Evolutionary conservation across 2,329 filamentous ascomycete species (phyloP), one percentile per base, ranked within the genome.

Genomic region (Ascochyta rabiei): DNA sequence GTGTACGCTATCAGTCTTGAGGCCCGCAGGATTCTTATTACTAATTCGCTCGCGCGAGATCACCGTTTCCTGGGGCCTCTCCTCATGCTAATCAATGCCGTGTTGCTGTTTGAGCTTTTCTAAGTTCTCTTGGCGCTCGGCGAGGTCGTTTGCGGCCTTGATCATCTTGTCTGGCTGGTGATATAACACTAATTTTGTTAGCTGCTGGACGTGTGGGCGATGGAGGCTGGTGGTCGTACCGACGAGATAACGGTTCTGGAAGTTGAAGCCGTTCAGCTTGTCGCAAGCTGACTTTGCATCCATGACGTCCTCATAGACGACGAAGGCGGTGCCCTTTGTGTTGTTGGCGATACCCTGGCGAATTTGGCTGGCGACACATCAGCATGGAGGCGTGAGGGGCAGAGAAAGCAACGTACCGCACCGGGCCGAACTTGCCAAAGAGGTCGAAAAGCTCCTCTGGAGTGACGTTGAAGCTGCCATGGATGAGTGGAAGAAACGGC

Each of bases 181-280:
- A 72, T 90, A 90, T 74, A 91, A 79, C 56, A 90, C 88, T 85
- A 67, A 16, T 33, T 12, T 41, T 16, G 48, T 58, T 48, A 68
- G 63, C 10, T 28, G 21, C 8, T 15, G 5, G 30, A 1, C 15
- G 21, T 21, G 8, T 18, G 43, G 28, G 43, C n/a, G 23, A 18
- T 9, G 30, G 45, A 31, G 19, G 18, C 48, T 37, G 12, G 44
- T 19, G 38, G 31, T 43, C 91, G 59, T 86, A 96, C 91, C 92
- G 73, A 99, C 95, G 70, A 99, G 90, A 80, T 99, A 99, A 76
- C 95, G 90, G 81, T 93, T 96, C 83, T 99, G 95, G 79, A 99
- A 99, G 83, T 99, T 99, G 87, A 96, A 99, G 76, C 95, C 95
- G 83, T 99, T 99, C 77, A 99, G 84, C 83, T 98, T 97, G 83